These are phyloP conservation scores for Trichoderma reesei DNA, from an alignment of 495 filamentous ascomycete species.

Conservation along the genomic window DNA sequence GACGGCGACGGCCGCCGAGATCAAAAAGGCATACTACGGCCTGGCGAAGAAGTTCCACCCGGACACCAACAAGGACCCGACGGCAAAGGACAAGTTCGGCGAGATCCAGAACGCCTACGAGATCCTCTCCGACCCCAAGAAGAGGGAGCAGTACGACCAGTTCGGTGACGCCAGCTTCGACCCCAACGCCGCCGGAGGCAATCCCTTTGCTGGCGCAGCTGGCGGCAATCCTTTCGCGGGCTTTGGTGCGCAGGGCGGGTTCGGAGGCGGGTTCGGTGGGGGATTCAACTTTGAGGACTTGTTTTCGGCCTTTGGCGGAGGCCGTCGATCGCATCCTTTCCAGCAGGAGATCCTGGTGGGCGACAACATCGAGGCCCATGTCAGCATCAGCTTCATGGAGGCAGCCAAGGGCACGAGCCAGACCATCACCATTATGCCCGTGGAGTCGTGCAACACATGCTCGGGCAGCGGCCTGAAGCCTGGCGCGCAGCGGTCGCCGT, in stretches of 20 bases:
- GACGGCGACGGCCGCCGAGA: slow-evolving; percentile 68
- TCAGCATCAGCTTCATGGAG: slow-evolving; percentile 89
- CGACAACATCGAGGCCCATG: slow-evolving; percentile 89
- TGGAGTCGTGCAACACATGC: slow-evolving; percentile 72
- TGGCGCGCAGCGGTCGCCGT: slow-evolving; percentile 60
- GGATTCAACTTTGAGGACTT: slow-evolving; percentile 94
- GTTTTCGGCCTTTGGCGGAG: slow-evolving; percentile 74
- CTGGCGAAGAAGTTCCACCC: slow-evolving; percentile 98
- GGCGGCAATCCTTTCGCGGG: slow-evolving; percentile 58
- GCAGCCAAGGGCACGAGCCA: slow-evolving; percentile 80
- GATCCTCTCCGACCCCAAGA: slow-evolving; percentile 79
- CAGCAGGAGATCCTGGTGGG: slow-evolving; percentile 70
- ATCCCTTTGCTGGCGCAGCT: slow-evolving; percentile 41
- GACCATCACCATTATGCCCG: slow-evolving; percentile 66
- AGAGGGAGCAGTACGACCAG: slow-evolving; percentile 82
- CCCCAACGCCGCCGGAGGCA: slow-evolving; percentile 56
- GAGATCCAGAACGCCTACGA: slow-evolving; percentile 92
- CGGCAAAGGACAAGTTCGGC: slow-evolving; percentile 85
- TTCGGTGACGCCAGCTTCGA: slow-evolving; percentile 87
- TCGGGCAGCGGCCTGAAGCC: slow-evolving; percentile 73
- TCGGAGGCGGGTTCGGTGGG: slow-evolving; percentile 52
- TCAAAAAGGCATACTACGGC: slow-evolving; percentile 97
- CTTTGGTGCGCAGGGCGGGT: slow-evolving; percentile 43
- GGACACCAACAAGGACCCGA: slow-evolving; percentile 90
- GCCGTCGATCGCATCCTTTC: slow-evolving; percentile 50